Conservation (phyloP, 768 basidiomycete species). For the Phylloporus scabripes region DNA sequence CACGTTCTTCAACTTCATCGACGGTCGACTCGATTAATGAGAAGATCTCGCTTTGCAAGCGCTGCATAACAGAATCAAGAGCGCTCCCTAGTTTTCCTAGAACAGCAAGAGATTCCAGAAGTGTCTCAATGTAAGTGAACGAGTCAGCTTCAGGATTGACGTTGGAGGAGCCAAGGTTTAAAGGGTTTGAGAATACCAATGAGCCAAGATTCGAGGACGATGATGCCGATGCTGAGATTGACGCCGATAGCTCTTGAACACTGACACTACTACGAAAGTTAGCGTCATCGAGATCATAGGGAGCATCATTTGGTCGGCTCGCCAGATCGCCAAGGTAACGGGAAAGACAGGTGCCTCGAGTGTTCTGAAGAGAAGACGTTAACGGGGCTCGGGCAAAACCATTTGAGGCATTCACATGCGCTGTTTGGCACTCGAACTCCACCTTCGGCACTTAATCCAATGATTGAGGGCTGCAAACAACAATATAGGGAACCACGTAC, state of each 20-base stretch:
- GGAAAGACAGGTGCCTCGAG: slow-evolving; percentile 46
- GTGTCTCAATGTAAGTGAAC: slow-evolving; percentile 86
- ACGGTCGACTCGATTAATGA: slow-evolving; percentile 79
- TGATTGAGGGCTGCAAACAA: slow-evolving; percentile 7
- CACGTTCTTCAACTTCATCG: slow-evolving; percentile 88
- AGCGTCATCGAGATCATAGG: slow-evolving; percentile 53
- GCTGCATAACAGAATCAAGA: slow-evolving; percentile 78
- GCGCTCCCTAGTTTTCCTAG: slow-evolving; percentile 83
- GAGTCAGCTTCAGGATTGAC: slow-evolving; percentile 87
- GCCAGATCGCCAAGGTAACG: slow-evolving; percentile 62
- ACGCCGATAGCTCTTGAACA: slow-evolving; percentile 16
- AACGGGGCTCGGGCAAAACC: slow-evolving; percentile 23
- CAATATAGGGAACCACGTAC: slow-evolving; percentile 43
- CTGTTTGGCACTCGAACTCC: slow-evolving; percentile 54
- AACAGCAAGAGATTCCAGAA: slow-evolving; percentile 89
- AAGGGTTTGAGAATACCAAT: slow-evolving; percentile 16
- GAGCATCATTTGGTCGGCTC: slow-evolving; percentile 72
- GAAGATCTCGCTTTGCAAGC: slow-evolving; percentile 79
- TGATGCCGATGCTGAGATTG: slow-evolving; percentile 20
- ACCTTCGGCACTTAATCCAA: slow-evolving; percentile 51
- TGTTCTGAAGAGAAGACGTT: slow-evolving; percentile 32
- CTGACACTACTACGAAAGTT: slow-evolving; percentile 23
- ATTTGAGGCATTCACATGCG: slow-evolving; percentile 20
- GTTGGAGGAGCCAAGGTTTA: slow-evolving; percentile 22
- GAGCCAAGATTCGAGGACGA: slow-evolving; percentile 23